phyloP scores from a whole-genome alignment of 2,329 filamentous ascomycete genomes.

The Aspergillus pseudotamarii region DNA sequence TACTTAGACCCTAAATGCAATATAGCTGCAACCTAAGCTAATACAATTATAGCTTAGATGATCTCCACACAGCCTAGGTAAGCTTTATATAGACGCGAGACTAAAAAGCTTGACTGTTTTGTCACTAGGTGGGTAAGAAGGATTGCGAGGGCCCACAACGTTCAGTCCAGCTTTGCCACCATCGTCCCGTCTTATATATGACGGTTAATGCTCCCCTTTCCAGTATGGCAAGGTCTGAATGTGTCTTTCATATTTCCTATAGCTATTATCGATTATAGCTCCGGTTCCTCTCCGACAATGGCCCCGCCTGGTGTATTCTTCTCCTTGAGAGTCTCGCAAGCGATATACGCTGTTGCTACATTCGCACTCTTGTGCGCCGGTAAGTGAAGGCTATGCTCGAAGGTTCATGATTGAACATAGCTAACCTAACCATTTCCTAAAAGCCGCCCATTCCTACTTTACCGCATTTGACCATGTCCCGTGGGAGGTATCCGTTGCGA shows the following conservation, averaged over 20 bases:
- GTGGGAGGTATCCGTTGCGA: neutral
- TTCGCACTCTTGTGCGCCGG: neutral
- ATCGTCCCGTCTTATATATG: neutral
- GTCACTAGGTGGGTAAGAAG: neutral
- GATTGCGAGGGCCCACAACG: neutral
- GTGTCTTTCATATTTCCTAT: neutral
- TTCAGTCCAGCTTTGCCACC: neutral
- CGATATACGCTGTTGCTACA: neutral
- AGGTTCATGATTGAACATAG: fast-evolving
- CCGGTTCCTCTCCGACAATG: neutral
- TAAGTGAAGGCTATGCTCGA: neutral
- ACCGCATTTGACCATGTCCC: neutral
- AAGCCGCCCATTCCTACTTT: neutral
- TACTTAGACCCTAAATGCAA: neutral
- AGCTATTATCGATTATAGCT: neutral
- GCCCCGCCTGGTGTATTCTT: neutral
- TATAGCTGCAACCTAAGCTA: neutral
- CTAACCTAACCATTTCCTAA: fast-evolving
- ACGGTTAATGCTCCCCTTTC: neutral
- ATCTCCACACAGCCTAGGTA: neutral
- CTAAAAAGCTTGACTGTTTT: neutral
- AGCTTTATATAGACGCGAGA: neutral
- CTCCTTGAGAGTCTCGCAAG: neutral
- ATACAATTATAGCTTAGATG: neutral
- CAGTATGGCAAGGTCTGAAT: neutral